phyloP scores from a whole-genome alignment of 495 filamentous ascomycete genomes.

The Penicillium desertorum region DNA sequence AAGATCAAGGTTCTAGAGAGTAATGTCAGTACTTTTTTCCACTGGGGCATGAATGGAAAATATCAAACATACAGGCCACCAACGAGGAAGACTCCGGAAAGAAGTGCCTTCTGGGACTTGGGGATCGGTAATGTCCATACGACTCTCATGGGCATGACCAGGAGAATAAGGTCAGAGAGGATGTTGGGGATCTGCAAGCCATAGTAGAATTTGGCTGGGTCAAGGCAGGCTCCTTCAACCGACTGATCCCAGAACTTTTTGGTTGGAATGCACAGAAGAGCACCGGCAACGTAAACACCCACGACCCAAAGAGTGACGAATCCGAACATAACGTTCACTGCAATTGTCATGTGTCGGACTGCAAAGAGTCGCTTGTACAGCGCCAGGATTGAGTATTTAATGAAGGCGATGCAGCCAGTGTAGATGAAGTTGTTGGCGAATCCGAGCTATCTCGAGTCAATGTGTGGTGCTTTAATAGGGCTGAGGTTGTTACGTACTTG shows the following conservation, averaged over 20 bases:
- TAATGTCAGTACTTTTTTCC: not conserved
- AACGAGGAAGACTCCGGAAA: conserved; percentile 43
- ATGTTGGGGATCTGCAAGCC: conserved; percentile 44
- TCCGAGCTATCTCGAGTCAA: conserved; percentile 20
- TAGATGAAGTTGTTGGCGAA: conserved; percentile 38
- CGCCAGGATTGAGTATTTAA: conserved; percentile 47
- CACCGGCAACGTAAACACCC: conserved; percentile 26
- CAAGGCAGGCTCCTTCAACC: conserved; percentile 32
- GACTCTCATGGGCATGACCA: conserved; percentile 50
- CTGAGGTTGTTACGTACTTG: conserved; percentile 22
- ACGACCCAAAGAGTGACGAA: conserved; percentile 36
- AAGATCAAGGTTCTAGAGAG: conserved; percentile 24
- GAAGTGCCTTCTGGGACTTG: conserved; percentile 36
- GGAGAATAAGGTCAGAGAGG: conserved; percentile 38
- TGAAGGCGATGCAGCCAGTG: conserved; percentile 29
- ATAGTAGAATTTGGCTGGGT: conserved; percentile 32
- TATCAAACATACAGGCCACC: conserved; percentile 36
- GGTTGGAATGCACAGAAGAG: conserved; percentile 37
- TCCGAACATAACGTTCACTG: conserved; percentile 26
- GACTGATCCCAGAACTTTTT: conserved; percentile 34
- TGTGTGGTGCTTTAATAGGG: not conserved
- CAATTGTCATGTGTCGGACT: conserved; percentile 26
- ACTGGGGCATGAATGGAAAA: not conserved
- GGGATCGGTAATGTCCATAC: conserved; percentile 42
- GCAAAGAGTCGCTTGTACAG: conserved; percentile 43